Conservation (phyloP, 495 filamentous ascomycete species). For the Aspergillus ostianus region DNA sequence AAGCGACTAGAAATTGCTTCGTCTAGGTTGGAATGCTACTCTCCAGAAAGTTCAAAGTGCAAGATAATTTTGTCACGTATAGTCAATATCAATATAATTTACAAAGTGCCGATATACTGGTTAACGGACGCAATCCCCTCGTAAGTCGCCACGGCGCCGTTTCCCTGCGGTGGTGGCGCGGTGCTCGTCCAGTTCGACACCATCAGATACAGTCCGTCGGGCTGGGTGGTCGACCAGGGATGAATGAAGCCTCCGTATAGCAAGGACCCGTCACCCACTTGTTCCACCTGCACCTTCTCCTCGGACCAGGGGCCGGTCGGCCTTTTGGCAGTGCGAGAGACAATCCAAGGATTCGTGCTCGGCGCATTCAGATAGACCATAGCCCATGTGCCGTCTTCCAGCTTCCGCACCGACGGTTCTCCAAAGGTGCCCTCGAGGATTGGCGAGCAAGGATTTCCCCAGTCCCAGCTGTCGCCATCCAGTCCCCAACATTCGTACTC, state of each 20-base stretch:
- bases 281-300: constrained; percentile 6
- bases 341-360: not conserved
- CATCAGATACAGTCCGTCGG: not conserved
- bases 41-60: too few relatives aligned
- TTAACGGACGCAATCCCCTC: not conserved
- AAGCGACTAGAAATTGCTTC: too few relatives aligned
- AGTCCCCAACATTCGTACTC: constrained; percentile 4
- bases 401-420: constrained; percentile 3
- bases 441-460: constrained; percentile 3
- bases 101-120: constrained; percentile 10
- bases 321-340: constrained; percentile 4
- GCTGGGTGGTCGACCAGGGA: constrained; percentile 7
- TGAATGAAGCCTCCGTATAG: constrained; percentile 10
- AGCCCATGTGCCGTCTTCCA: constrained; percentile 3
- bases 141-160: not conserved
- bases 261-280: not conserved
- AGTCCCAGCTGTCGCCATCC: not conserved
- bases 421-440: constrained; percentile 5
- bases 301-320: constrained; percentile 1
- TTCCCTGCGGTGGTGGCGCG: too few relatives aligned
- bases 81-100: not conserved
- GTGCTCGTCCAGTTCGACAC: constrained; percentile 7
- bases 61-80: too few relatives aligned
- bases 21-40: too few relatives aligned
- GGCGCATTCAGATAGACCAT: constrained; percentile 4